These are phyloP conservation scores for Aotearoamyces nothofagi DNA, from an alignment of 2,329 filamentous ascomycete species.

Conservation along the genomic window DNA sequence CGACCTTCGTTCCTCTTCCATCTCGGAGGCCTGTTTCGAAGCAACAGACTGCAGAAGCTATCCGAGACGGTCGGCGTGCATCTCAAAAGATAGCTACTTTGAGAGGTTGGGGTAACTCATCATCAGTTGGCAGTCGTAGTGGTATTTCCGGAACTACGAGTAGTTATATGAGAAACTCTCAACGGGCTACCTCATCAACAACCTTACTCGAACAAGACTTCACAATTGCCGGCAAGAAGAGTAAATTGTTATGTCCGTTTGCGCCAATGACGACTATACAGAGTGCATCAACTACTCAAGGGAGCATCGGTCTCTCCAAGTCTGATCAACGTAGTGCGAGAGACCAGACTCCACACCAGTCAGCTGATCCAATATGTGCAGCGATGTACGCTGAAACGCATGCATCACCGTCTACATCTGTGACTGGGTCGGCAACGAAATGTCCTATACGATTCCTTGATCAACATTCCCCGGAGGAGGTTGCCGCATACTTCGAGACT, in stretches of 20 bases:
- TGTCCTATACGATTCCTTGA: slow-evolving; percentile 90
- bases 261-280: slow-evolving; percentile 28
- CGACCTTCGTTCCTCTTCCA: slow-evolving; percentile 18
- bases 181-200: slow-evolving; percentile 39
- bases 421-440: slow-evolving; percentile 41
- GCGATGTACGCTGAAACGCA: slow-evolving; percentile 45
- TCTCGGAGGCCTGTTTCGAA: slow-evolving; percentile 21
- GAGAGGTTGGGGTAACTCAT: slow-evolving; percentile 26
- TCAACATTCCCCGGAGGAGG: slow-evolving; percentile 83
- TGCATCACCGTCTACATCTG: slow-evolving; percentile 26
- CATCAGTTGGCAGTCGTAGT: slow-evolving; percentile 17
- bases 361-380: slow-evolving; percentile 45
- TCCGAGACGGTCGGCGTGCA: slow-evolving; percentile 46
- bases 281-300: slow-evolving; percentile 6
- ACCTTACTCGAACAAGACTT: slow-evolving; percentile 76
- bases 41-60: slow-evolving; percentile 46
- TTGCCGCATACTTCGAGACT: slow-evolving; percentile 84
- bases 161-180: slow-evolving; percentile 23
- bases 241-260: slow-evolving; percentile 71
- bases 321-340: slow-evolving; percentile 14
- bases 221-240: slow-evolving; percentile 69
- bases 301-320: slow-evolving; percentile 12
- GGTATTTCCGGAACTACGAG: slow-evolving; percentile 16
- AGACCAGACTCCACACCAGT: slow-evolving; percentile 30
- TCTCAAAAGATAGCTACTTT: slow-evolving; percentile 35